Evolutionary conservation across 2,329 filamentous ascomycete genomes (phyloP).

Genomic region (Lecanoromycetidae sp.): DNA sequence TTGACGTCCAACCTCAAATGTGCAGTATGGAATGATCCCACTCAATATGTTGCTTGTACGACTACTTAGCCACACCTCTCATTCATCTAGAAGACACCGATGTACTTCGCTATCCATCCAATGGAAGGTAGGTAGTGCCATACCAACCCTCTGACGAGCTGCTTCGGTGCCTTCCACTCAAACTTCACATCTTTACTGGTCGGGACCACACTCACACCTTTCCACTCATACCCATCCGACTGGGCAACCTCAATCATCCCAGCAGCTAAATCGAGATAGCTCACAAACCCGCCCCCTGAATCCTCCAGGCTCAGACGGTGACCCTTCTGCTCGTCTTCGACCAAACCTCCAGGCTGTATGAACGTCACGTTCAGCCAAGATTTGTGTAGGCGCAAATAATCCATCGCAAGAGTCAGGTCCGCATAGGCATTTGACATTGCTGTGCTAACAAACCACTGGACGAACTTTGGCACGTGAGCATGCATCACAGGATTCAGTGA

Average conservation of each 20-base stretch:
- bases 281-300: conserved; percentile 30
- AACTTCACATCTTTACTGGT: conserved; percentile 1
- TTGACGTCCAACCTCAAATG: not conserved
- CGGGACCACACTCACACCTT: conserved; percentile 19
- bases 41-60: no score
- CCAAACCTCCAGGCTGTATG: conserved; percentile 21
- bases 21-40: not conserved
- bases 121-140: not conserved
- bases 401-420: conserved; percentile 18
- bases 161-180: conserved; percentile 2
- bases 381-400: conserved; percentile 18
- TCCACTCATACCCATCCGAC: conserved; percentile 22
- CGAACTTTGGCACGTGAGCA: not conserved
- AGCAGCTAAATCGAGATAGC: conserved; percentile 35
- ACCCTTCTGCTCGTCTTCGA: conserved; percentile 25
- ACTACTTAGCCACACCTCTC: not conserved
- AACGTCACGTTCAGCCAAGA: conserved; percentile 21
- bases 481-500: conserved; percentile 26
- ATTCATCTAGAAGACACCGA: not conserved
- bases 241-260: conserved; percentile 39
- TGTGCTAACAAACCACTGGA: not conserved
- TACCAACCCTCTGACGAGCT: not conserved
- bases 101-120: not conserved
- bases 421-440: conserved; percentile 19
- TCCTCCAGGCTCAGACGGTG: conserved; percentile 31